These are phyloP conservation scores for Discostella stelligera DNA, from an alignment of 352 stramenopile genomes.

Conservation along the genomic window DNA sequence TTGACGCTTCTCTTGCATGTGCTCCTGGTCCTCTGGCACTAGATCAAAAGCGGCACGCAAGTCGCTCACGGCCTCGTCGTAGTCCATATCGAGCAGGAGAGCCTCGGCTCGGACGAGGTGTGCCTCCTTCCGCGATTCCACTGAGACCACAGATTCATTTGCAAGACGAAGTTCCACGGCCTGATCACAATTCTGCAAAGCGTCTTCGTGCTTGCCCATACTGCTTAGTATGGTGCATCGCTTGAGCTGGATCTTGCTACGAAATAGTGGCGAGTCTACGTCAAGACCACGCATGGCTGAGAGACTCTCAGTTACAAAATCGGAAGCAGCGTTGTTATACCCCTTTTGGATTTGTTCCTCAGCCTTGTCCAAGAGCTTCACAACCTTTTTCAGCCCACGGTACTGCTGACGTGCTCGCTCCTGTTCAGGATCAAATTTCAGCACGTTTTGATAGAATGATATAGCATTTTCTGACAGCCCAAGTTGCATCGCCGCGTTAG, in stretches of 20 bases:
- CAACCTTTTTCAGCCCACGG: slow-evolving; percentile 65
- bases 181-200: slow-evolving; percentile 56
- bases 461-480: slow-evolving; percentile 63
- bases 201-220: slow-evolving; percentile 63
- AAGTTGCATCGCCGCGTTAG: slow-evolving; percentile 65
- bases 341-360: slow-evolving; percentile 70
- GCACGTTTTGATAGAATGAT: slow-evolving; percentile 68
- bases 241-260: slow-evolving; percentile 62
- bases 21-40: slow-evolving; percentile 46
- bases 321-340: slow-evolving; percentile 59
- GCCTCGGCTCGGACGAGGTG: slow-evolving; percentile 54
- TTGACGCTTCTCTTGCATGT: slow-evolving; percentile 51
- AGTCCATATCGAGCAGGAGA: slow-evolving; percentile 59
- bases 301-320: slow-evolving; percentile 58
- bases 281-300: slow-evolving; percentile 60
- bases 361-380: slow-evolving; percentile 61
- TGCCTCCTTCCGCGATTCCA: slow-evolving; percentile 45
- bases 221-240: slow-evolving; percentile 57
- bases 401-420: slow-evolving; percentile 61
- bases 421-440: slow-evolving; percentile 72
- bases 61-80: slow-evolving; percentile 62
- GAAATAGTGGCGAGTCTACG: slow-evolving; percentile 61
- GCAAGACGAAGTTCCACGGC: slow-evolving; percentile 48
- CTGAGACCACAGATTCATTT: slow-evolving; percentile 36
- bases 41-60: slow-evolving; percentile 54